phyloP scores from a whole-genome alignment of 1,284 basidiomycete genomes.

The Trametes pubescens region DNA sequence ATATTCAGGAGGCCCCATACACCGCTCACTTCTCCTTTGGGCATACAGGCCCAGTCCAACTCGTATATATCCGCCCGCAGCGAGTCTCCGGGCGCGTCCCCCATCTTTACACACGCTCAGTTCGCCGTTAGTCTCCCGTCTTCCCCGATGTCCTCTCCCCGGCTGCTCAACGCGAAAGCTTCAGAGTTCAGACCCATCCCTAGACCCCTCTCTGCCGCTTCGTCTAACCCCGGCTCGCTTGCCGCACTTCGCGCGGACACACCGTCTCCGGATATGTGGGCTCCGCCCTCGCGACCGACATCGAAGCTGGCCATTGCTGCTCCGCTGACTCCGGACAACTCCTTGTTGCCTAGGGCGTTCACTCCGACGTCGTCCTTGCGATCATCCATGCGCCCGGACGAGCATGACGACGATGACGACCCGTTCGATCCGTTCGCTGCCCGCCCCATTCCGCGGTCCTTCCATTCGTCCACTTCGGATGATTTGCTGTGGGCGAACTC shows the following conservation, averaged over 20 bases:
- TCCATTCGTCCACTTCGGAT: slow-evolving; percentile 71
- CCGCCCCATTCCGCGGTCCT: slow-evolving; percentile 57
- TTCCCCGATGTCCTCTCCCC: slow-evolving; percentile 61
- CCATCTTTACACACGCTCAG: slow-evolving; percentile 70
- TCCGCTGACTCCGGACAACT: slow-evolving; percentile 81
- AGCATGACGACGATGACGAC: slow-evolving; percentile 70
- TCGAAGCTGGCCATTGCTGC: slow-evolving; percentile 91
- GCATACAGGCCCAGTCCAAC: slow-evolving; percentile 53
- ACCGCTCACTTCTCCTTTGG: slow-evolving; percentile 75
- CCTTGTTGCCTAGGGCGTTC: slow-evolving; percentile 59
- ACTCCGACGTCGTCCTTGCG: slow-evolving; percentile 67
- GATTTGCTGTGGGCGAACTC: slow-evolving; percentile 67
- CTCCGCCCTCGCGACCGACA: slow-evolving; percentile 72
- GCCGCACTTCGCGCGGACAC: slow-evolving; percentile 68
- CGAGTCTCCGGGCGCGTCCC: slow-evolving; percentile 73
- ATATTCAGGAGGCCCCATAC: slow-evolving; percentile 82
- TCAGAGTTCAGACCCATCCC: slow-evolving; percentile 74
- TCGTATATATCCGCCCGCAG: slow-evolving; percentile 69
- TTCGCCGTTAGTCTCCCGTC: slow-evolving; percentile 74
- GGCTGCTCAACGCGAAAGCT: slow-evolving; percentile 71
- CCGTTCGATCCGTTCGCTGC: slow-evolving; percentile 77
- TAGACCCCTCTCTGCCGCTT: slow-evolving; percentile 75
- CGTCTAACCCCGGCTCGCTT: slow-evolving; percentile 69
- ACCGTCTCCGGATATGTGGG: slow-evolving; percentile 84
- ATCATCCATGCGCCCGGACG: slow-evolving; percentile 63